phyloP scores from a whole-genome alignment of 441 rosid species.

The Euphorbia schlechtendalii region DNA sequence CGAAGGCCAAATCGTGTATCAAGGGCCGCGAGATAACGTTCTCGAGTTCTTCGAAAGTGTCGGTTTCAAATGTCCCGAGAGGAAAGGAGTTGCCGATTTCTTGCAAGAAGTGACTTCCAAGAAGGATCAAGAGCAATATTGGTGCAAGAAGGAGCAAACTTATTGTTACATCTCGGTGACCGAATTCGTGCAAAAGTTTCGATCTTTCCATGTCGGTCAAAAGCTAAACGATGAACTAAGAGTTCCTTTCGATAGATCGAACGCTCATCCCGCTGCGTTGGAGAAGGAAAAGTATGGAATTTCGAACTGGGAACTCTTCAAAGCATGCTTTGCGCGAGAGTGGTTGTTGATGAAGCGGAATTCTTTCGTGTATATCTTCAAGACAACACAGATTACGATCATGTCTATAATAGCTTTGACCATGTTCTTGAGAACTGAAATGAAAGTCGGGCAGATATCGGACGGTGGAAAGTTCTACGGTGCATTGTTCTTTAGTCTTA shows the following conservation, averaged over 20 bases:
- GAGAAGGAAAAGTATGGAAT: constrained; percentile 53
- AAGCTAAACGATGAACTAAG: constrained; percentile 33
- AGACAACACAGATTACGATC: constrained; percentile 47
- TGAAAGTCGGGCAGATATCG: constrained; percentile 30
- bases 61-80: too few species aligned
- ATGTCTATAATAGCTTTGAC: constrained; percentile 52
- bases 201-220: constrained; percentile 40
- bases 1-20: constrained; percentile 65
- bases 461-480: constrained; percentile 50
- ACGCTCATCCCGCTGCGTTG: constrained; percentile 55
- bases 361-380: constrained; percentile 56
- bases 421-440: constrained; percentile 46
- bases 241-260: constrained; percentile 48
- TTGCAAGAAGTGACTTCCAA: too few species aligned
- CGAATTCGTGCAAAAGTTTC: constrained; percentile 39
- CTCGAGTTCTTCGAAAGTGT: constrained; percentile 52
- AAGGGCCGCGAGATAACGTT: too few species aligned
- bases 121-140: constrained; percentile 66
- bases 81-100: too few species aligned
- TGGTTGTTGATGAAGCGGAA: constrained; percentile 60
- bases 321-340: constrained; percentile 61
- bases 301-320: too few species aligned
- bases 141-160: constrained; percentile 41
- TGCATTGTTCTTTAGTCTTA: constrained; percentile 57
- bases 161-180: constrained; percentile 39